phyloP scores from a whole-genome alignment of 1,284 basidiomycete species.

The Cryptococcus neoformans region DNA sequence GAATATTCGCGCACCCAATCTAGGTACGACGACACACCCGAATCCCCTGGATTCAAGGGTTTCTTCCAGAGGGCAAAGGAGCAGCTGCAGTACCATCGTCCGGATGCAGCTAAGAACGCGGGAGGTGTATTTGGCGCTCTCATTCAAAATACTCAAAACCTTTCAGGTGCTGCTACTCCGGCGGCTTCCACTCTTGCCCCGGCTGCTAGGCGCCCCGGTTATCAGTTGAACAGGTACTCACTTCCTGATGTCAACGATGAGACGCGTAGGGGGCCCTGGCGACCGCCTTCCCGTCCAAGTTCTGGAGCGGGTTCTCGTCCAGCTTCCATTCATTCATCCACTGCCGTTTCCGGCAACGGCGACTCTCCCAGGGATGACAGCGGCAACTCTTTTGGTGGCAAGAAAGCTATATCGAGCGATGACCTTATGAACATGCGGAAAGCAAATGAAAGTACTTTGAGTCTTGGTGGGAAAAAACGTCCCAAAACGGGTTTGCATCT shows the following conservation, averaged over 20 bases:
- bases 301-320: slow-evolving; percentile 16
- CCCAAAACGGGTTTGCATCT: slow-evolving; percentile 24
- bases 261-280: slow-evolving; percentile 21
- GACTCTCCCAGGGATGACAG: slow-evolving; percentile 19
- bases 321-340: slow-evolving; percentile 29
- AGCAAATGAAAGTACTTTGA: slow-evolving; percentile 1
- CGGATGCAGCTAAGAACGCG: slow-evolving; percentile 56
- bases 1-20: background rate
- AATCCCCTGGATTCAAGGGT: slow-evolving; percentile 8
- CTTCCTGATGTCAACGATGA: slow-evolving; percentile 14
- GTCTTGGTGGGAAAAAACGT: slow-evolving; percentile 16
- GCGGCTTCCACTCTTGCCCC: slow-evolving; percentile 59
- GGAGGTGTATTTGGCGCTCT: slow-evolving; percentile 71
- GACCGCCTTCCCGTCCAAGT: slow-evolving; percentile 22
- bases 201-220: slow-evolving; percentile 65
- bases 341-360: slow-evolving; percentile 25
- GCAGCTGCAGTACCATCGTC: slow-evolving; percentile 43
- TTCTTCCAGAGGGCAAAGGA: slow-evolving; percentile 18
- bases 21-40: background rate
- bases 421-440: slow-evolving; percentile 28
- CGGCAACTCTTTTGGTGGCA: slow-evolving; percentile 6
- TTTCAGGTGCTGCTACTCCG: slow-evolving; percentile 61
- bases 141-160: slow-evolving; percentile 66
- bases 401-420: slow-evolving; percentile 29
- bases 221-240: slow-evolving; percentile 60